Base-by-base conservation (phyloP, 441 rosid species). In the Eruca vesicaria region DNA sequence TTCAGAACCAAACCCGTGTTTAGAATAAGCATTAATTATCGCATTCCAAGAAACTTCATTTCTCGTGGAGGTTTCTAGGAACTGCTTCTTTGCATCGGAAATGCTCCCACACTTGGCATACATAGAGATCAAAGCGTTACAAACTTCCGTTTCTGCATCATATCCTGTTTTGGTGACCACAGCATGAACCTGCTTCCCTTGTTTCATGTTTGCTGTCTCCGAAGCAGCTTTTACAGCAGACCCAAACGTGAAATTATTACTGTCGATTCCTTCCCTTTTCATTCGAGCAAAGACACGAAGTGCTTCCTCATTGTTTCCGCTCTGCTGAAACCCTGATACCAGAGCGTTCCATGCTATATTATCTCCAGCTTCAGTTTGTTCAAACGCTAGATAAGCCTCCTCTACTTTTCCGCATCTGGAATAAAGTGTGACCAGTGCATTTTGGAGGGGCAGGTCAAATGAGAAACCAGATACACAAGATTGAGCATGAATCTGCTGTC, bases 401-500 rank as follows among this genome's bases (percentile, higher is more conserved):
- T 78, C 78, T 74, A 70, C 72, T 73, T 80, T 88, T 52, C 96
- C 96, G 55, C 97, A 92, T 86, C 89, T 84, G 73, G 94, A 85
- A 78, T 95, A 92, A 69, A 95, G 94, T 76, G 84, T 92, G 68
- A 94, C 86, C 15, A 92, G 87, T 21, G 98, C 90, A 81, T 92
- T 94, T 76, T 88, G 83, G 63, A 91, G 77, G 26, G 98, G 90
- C 71, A 85, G 82, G 82, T 95, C 96, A 16, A 74, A 82, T 31
- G 84, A 83, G 76, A 84, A 88, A 78, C 99, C 99, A 76, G 70
- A 85, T 43, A 90, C 79, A 75, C 80, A 86, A 50, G 93, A 74
- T 79, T 85, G 98, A 67, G 94, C 96, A 79, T 92, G 99, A 71
- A 95, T 82, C 79, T 90, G 96, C 45, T 56, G 86, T 52, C 98